Base-by-base conservation (phyloP, 1,284 basidiomycete genomes). In the Pascua sp. region DNA sequence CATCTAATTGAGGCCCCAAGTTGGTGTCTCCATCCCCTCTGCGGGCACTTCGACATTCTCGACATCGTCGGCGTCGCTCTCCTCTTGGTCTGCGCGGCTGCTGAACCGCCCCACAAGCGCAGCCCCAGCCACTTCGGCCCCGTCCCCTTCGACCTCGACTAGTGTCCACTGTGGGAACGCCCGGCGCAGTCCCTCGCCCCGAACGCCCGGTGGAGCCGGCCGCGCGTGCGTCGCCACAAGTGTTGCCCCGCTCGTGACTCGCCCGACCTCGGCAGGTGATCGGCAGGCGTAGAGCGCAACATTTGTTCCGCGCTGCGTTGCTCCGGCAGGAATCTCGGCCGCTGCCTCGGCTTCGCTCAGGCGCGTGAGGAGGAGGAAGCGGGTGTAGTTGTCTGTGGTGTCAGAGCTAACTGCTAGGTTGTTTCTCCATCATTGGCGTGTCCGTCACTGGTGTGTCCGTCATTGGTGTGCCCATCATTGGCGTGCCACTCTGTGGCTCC, bases 311-410 rank as follows among this genome's bases (percentile, higher is more conserved):
- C 24, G 24, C 24, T 32, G 24, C 7, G n/a, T 39, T 42, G 43
- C 18, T 5, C 5, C 9, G 36, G 37, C 15, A 13, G 11, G 13
- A 16, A 15, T 9, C 13, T n/a, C 9, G 13, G 42, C 13, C 8
- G n/a, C 42, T 4, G 9, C n/a, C 15, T 13, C 13, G 42, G 17
- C 15, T 16, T 43, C 42, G 13, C 17, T 16, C 15, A 13, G 13
- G 38, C 57, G 57, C 4, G 60, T 50, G 9, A 78, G 59, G 12
- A 77, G 64, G 36, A 78, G 42, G 63, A 78, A 78, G 16, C 76
- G 71, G 4, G 77, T 78, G 49, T 60, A 73, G 56, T 78, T 78
- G 52, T 69, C 77, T 77, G n/a, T 2, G 8, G 41, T 59, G 24
- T 32, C 24, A 32, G 24, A 32, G 24, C n/a, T n/a, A n/a, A n/a